Evolutionary conservation across 2,329 filamentous ascomycete genomes (phyloP), one percentile per base, ranked within the genome.

Genomic region (Emergomyces pasteurianus): DNA sequence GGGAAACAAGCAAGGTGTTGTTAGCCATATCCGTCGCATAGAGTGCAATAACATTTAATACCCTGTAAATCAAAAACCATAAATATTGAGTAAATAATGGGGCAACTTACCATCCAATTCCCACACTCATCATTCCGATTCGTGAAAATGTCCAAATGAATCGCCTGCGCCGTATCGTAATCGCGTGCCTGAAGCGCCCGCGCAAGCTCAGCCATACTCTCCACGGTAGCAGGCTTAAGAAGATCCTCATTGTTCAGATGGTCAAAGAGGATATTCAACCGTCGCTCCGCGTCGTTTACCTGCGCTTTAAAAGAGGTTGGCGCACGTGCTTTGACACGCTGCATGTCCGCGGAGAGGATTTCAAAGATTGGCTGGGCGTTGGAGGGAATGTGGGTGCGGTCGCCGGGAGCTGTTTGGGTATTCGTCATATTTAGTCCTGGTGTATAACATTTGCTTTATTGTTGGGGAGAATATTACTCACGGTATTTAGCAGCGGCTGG

Each of bases 231-330:
- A 1, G 88, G 83, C 77, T 88, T 89, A 60, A 97, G 80, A 47
- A 96, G 79, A 70, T 97, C 92, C 70, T 92, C 88, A 66, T 97
- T 97, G 81, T 97, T 99, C 54, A 99, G 80, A 73, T 96, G 91
- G 71, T 99, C 92, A 72, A 96, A 97, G n/a, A 99, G 79, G 57
- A 96, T 86, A 68, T 89, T 89, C 62, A 99, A 81, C 34, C 94
- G 86, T 77, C 96, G 96, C 73, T 96, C 90, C 1, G 92, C 94
- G 72, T 97, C 94, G 68, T 90, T 89, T 23, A 99, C 91, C 72
- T 97, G 92, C 16, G 86, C 82, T 64, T 89, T 87, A 77, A 94
- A 96, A 18, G 87, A 86, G n/a, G 87, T 80, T 21, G 94, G 94
- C 0, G 94, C 94, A 67, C 90, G 88, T 38, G 86, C 78, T 62